Conservation (phyloP, 768 basidiomycete species). For the Tricholoma furcatifolium region DNA sequence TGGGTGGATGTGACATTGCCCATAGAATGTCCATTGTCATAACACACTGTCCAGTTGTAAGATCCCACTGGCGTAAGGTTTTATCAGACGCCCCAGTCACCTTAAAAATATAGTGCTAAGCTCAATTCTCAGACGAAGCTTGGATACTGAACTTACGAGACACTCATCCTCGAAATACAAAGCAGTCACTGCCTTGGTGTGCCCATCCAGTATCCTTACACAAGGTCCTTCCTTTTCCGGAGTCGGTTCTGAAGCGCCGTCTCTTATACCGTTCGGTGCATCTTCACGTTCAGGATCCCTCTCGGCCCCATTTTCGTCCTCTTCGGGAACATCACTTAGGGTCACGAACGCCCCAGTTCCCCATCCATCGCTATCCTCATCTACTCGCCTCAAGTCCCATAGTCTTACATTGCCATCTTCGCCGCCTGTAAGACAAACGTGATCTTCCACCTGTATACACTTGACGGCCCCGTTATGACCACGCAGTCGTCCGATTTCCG, state of each 20-base stretch:
- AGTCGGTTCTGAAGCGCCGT: slow-evolving; percentile 31
- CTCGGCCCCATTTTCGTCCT: slow-evolving; percentile 46
- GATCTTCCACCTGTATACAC: slow-evolving; percentile 90
- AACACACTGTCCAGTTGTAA: slow-evolving; percentile 95
- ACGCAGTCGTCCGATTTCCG: slow-evolving; percentile 79
- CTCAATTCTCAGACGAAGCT: background rate
- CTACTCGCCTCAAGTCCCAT: slow-evolving; percentile 89
- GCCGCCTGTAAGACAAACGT: slow-evolving; percentile 87
- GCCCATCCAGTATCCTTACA: slow-evolving; percentile 79
- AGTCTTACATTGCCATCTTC: slow-evolving; percentile 82
- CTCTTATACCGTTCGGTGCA: slow-evolving; percentile 38
- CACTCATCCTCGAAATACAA: slow-evolving; percentile 96
- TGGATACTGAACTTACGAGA: slow-evolving; percentile 52
- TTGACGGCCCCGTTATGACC: slow-evolving; percentile 86
- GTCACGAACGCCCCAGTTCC: slow-evolving; percentile 53
- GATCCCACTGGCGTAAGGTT: slow-evolving; percentile 97
- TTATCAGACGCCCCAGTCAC: slow-evolving; percentile 98
- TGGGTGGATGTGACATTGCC: slow-evolving; percentile 92
- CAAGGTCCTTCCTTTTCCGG: slow-evolving; percentile 58
- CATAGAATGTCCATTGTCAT: slow-evolving; percentile 99
- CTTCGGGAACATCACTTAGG: slow-evolving; percentile 64
- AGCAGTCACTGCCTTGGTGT: slow-evolving; percentile 89
- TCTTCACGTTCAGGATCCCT: slow-evolving; percentile 41
- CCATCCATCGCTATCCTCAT: slow-evolving; percentile 66
- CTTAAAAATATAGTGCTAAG: slow-evolving; percentile 39